Percentiles rank a stretch among this genome's conserved stretches.
These are phyloP conservation scores for Teratosphaeria nubilosa DNA, from an alignment of 2,329 filamentous ascomycete genomes.

Conservation along the genomic window DNA sequence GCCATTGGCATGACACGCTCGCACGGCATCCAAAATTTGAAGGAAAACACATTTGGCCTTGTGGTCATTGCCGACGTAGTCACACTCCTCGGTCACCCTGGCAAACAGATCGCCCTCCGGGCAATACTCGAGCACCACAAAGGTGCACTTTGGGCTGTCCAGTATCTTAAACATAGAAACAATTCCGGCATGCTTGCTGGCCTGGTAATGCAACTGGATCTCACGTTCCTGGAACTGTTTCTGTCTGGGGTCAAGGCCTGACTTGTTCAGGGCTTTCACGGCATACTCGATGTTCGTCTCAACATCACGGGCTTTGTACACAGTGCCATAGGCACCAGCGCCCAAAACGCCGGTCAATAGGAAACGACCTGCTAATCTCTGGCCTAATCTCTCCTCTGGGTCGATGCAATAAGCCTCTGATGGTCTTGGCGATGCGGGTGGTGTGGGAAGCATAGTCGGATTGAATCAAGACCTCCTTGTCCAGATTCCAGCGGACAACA, in stretches of 20 bases:
- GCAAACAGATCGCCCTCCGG: slow-evolving; percentile 93
- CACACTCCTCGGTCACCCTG: slow-evolving; percentile 91
- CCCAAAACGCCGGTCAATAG: slow-evolving; percentile 79
- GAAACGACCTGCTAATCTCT: slow-evolving; percentile 70
- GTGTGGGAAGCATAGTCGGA: slow-evolving; percentile 29
- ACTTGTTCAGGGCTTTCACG: slow-evolving; percentile 93
- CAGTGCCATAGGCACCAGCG: slow-evolving; percentile 90
- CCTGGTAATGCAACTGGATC: slow-evolving; percentile 81
- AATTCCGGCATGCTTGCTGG: slow-evolving; percentile 82
- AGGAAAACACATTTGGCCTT: slow-evolving; percentile 81
- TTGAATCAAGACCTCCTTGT: not conserved
- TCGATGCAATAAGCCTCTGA: slow-evolving; percentile 24
- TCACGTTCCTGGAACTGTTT: slow-evolving; percentile 85
- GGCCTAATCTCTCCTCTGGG: slow-evolving; percentile 79
- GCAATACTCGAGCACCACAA: slow-evolving; percentile 93
- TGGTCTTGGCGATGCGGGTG: slow-evolving; percentile 37
- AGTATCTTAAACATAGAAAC: slow-evolving; percentile 91
- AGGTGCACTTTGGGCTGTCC: slow-evolving; percentile 84
- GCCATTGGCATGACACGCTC: slow-evolving; percentile 83
- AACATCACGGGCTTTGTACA: slow-evolving; percentile 81
- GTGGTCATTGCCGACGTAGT: slow-evolving; percentile 85
- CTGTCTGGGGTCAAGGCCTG: slow-evolving; percentile 80
- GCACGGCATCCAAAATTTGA: slow-evolving; percentile 91
- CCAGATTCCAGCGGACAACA: not conserved
- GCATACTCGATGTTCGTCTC: slow-evolving; percentile 75